Base-by-base conservation (phyloP, 1,139 yeast species). In the Suhomyces choctaworum region DNA sequence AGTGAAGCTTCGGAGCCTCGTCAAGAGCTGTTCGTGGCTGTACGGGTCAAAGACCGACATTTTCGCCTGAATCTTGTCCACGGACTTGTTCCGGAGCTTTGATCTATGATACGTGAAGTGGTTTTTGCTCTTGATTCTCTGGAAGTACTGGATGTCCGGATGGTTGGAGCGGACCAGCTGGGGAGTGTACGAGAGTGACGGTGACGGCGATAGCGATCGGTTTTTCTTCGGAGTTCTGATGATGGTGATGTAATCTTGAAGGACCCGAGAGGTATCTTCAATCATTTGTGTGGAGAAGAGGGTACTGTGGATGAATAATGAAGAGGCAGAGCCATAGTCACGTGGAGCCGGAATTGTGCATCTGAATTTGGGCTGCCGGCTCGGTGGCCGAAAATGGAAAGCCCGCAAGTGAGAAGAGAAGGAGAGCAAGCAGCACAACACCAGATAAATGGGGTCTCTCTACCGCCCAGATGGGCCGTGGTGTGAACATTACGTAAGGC, bases 81-180 rank as follows among this genome's bases (percentile, higher is more conserved):
- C 22, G 16, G 42, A 22, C 7, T 26, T 33, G 7, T 26, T 25
- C 14, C 15, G 25, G 21, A 34, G 32, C 27, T 29, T 40, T 13
- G 56, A 51, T 32, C 54, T 58, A 41, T 68, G 74, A 42, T 66
- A 67, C 14, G 52, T 50, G 41, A 50, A 69, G 42, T 68, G 73
- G 46, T 68, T 60, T 33, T 61, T 61, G 5, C 51, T 40, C 42
- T 69, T 68, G 13, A 69, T 58, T 16, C 51, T 48, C 31, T 60
- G 62, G 44, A 69, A 69, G 50, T 59, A 66, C 44, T 62, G 67
- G 32, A 68, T 59, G 43, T 66, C 72, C 2, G 74, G 72, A 44
- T 69, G 70, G 7, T 31, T 34, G 11, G 34, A 31, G 2, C 22
- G 30, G 7, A 29, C n/a, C 10, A 16, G 11, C 7, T 25, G 34